These are phyloP conservation scores for Curvularia verruculosa DNA, from an alignment of 2,329 filamentous ascomycete species.

Conservation along the genomic window DNA sequence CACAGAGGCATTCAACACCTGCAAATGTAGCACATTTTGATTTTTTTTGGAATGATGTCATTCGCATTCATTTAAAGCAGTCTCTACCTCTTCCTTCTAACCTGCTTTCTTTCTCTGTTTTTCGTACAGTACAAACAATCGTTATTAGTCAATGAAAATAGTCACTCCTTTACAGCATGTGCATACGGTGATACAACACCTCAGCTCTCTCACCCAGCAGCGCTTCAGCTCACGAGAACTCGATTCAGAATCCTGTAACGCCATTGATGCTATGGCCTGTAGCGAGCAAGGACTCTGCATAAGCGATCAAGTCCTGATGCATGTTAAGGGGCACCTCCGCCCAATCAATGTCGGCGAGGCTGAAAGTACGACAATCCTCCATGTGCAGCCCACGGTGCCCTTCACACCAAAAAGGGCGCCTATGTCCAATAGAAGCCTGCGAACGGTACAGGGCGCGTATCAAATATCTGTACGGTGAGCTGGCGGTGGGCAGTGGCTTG, in stretches of 20 bases:
- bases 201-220: background rate
- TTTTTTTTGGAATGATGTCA: background rate
- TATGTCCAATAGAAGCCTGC: background rate
- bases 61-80: background rate
- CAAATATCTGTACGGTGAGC: background rate
- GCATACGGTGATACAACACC: background rate
- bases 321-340: background rate
- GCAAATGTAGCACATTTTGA: background rate
- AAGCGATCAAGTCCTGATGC: background rate
- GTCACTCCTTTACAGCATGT: background rate
- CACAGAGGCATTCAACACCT: conserved; percentile 2
- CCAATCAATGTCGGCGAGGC: background rate
- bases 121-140: background rate
- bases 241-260: background rate
- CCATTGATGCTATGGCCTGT: background rate
- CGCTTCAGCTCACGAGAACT: background rate
- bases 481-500: conserved; percentile 10
- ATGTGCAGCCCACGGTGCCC: background rate
- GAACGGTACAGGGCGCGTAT: background rate
- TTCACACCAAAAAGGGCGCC: background rate
- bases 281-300: background rate
- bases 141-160: background rate
- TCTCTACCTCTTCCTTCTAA: background rate
- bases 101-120: background rate
- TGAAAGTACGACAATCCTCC: background rate